These are phyloP conservation scores for Penicillium canariense DNA, from an alignment of 495 filamentous ascomycete genomes.

Conservation along the genomic window DNA sequence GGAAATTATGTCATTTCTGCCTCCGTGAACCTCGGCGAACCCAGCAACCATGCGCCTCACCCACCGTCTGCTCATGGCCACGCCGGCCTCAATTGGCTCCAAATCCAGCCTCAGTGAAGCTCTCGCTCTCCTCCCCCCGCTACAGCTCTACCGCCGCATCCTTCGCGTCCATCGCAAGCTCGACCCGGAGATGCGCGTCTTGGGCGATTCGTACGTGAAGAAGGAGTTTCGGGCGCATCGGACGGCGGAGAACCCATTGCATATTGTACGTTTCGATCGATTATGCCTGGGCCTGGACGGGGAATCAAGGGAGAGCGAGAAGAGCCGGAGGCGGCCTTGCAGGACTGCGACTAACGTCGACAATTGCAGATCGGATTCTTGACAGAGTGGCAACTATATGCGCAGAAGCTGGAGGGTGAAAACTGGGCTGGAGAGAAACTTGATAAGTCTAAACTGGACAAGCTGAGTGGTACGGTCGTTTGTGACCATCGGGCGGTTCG, in stretches of 20 bases:
- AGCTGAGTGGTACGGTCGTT: slow-evolving; percentile 84
- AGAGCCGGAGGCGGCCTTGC: not conserved
- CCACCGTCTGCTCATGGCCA: slow-evolving; percentile 44
- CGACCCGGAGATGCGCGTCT: slow-evolving; percentile 66
- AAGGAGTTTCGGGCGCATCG: slow-evolving; percentile 82
- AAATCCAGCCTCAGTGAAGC: slow-evolving; percentile 54
- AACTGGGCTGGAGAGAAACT: slow-evolving; percentile 75
- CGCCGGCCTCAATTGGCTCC: slow-evolving; percentile 45
- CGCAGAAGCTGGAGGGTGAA: slow-evolving; percentile 84
- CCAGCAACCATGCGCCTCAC: slow-evolving; percentile 31
- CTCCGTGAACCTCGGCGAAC: not conserved
- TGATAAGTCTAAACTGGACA: slow-evolving; percentile 75
- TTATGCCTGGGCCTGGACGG: not conserved
- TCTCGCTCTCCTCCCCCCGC: slow-evolving; percentile 82
- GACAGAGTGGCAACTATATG: slow-evolving; percentile 94
- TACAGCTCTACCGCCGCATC: slow-evolving; percentile 84
- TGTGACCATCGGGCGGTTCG: slow-evolving; percentile 5
- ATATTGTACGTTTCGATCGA: slow-evolving; percentile 62
- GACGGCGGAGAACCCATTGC: slow-evolving; percentile 83
- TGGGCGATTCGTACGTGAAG: slow-evolving; percentile 91
- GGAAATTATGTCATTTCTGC: slow-evolving; percentile 31
- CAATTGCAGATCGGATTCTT: slow-evolving; percentile 81
- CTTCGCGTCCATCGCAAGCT: slow-evolving; percentile 84
- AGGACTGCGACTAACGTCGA: slow-evolving; percentile 13
- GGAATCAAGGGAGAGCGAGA: not conserved